Evolutionary conservation across 176 grass and related monocot species (phyloP).

Genomic region (Canna indica): DNA sequence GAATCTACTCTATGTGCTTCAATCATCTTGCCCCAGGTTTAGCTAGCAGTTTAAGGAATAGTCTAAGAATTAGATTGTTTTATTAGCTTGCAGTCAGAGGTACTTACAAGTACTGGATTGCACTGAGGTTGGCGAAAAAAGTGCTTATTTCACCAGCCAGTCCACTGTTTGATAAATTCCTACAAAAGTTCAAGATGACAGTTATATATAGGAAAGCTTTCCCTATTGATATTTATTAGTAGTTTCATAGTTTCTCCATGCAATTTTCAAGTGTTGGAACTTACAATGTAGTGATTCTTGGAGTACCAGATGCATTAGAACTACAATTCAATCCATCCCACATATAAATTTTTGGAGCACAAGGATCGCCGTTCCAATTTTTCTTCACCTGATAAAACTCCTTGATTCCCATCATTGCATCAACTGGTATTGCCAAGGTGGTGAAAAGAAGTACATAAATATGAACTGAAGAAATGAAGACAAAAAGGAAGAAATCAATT

Average conservation of each 20-base stretch:
- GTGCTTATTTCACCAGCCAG: conserved; percentile 26
- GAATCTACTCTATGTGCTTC: no score
- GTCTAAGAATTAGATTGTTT: neutral
- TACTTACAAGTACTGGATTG: conserved; percentile 39
- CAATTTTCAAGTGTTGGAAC: neutral
- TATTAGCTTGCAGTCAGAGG: neutral
- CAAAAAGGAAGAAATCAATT: neutral
- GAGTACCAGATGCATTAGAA: neutral
- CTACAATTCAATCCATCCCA: conserved; percentile 43
- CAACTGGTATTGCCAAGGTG: conserved; percentile 14
- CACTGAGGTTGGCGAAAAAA: conserved; percentile 23
- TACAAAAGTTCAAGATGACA: conserved; percentile 10
- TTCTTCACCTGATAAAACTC: conserved; percentile 25
- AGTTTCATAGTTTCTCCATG: neutral
- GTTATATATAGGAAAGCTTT: no score
- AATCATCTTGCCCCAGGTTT: no score
- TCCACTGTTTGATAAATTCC: conserved; percentile 33
- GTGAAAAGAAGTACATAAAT: neutral
- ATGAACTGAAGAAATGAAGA: neutral
- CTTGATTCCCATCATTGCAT: conserved; percentile 37
- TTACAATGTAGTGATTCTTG: conserved; percentile 33
- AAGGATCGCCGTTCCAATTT: conserved; percentile 61
- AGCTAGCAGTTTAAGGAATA: no score
- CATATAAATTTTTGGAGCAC: conserved; percentile 10
- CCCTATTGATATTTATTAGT: neutral